Percentiles rank a stretch among this genome's conserved stretches.
Evolutionary conservation across 169 alveolate species (phyloP).

Genomic region (Plasmodium coatneyi): DNA sequence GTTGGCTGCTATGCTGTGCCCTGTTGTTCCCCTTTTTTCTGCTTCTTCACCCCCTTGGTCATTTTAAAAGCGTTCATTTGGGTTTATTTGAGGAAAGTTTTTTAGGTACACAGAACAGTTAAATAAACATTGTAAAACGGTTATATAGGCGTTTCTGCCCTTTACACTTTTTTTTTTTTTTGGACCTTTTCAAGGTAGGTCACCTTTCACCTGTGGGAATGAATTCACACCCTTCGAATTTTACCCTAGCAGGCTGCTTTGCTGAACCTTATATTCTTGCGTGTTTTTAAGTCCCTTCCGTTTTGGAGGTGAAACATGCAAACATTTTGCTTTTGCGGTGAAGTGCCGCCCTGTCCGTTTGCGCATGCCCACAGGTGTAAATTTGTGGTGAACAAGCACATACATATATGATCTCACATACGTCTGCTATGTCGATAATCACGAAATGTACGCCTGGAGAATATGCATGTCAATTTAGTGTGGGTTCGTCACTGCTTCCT

Average conservation of each 20-base stretch:
- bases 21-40: background rate
- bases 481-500: background rate
- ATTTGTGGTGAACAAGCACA: background rate
- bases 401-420: background rate
- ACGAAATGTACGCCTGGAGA: background rate
- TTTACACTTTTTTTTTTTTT: too few relatives aligned
- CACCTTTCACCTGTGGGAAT: background rate
- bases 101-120: background rate
- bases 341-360: background rate
- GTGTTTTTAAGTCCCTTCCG: background rate
- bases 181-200: background rate
- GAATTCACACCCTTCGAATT: background rate
- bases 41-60: background rate
- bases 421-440: background rate
- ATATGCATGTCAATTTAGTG: background rate
- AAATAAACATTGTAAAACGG: background rate
- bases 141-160: background rate
- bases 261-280: background rate
- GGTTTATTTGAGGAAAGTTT: background rate
- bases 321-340: background rate
- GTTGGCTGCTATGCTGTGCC: background rate
- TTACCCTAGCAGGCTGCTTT: background rate
- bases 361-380: background rate
- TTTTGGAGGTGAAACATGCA: background rate
- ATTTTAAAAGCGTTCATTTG: background rate